Percentiles rank a stretch among this genome's conserved stretches.
Evolutionary conservation across 306 rosid species (phyloP).

Genomic region (barrel medic (Medicago truncatula)): DNA sequence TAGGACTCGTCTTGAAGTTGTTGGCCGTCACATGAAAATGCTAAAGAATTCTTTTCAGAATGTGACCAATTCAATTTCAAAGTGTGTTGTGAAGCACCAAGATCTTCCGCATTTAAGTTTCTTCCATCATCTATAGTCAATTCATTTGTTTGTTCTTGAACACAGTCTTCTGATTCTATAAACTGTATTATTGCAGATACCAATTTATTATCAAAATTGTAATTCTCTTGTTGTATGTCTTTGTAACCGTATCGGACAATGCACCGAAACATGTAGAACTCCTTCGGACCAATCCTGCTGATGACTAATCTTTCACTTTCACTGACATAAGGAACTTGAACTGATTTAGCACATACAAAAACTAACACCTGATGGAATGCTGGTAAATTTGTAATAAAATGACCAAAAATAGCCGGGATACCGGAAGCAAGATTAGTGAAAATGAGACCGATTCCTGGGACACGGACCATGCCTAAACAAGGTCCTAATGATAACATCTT

Average conservation of each 20-base stretch:
- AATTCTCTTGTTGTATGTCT: conserved; percentile 71
- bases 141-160: conserved; percentile 35
- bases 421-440: conserved; percentile 49
- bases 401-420: conserved; percentile 50
- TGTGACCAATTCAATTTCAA: too few species aligned
- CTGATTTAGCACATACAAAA: conserved; percentile 48
- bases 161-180: conserved; percentile 59
- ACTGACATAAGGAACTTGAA: conserved; percentile 45
- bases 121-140: conserved; percentile 40
- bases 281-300: conserved; percentile 70
- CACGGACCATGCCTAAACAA: conserved; percentile 45
- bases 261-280: conserved; percentile 74
- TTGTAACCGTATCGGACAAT: conserved; percentile 78
- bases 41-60: too few species aligned
- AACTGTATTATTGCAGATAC: conserved; percentile 62
- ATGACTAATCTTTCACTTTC: conserved; percentile 59
- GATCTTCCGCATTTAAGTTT: conserved; percentile 42
- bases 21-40: too few species aligned
- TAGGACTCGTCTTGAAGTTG: background rate
- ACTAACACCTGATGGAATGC: conserved; percentile 51
- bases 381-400: conserved; percentile 47
- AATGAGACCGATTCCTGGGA: conserved; percentile 50
- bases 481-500: conserved; percentile 49
- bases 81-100: too few species aligned
- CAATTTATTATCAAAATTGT: conserved; percentile 64